These are phyloP conservation scores for Picea abies DNA, from an alignment of 83 land plant genomes.

Conservation along the genomic window DNA sequence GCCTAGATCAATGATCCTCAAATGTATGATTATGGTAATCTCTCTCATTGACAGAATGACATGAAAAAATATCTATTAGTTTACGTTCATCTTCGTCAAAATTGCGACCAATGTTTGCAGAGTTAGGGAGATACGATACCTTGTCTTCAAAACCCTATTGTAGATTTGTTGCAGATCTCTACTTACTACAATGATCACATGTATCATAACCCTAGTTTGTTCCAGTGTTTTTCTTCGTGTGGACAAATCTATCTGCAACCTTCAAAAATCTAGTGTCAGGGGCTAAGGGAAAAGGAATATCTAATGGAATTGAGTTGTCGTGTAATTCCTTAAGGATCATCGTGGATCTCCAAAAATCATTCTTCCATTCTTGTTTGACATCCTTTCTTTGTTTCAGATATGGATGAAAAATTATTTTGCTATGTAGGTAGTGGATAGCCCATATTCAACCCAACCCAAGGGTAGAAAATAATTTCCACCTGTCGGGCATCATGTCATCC, in stretches of 20 bases:
- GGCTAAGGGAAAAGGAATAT: no score
- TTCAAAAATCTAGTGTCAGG: conserved; percentile 49
- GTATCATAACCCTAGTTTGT: conserved; percentile 37
- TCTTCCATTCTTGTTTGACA: no score
- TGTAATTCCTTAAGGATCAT: no score
- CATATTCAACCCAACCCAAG: no score
- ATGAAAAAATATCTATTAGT: conserved; percentile 77
- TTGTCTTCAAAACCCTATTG: conserved; percentile 69
- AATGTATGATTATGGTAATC: conserved; percentile 6
- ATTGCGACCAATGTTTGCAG: conserved; percentile 75
- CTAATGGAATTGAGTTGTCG: no score
- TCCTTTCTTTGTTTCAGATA: no score
- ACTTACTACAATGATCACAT: conserved; percentile 45
- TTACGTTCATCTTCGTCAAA: conserved; percentile 98
- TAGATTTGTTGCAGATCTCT: conserved; percentile 31
- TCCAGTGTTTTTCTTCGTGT: conserved; percentile 50
- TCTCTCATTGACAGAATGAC: conserved; percentile 35
- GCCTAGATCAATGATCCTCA: conserved; percentile 22
- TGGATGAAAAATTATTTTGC: no score
- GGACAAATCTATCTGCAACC: conserved; percentile 69
- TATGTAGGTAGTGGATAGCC: no score
- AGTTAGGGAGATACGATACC: conserved; percentile 58
- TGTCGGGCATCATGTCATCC: no score
- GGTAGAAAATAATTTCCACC: no score
- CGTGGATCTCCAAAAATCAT: no score